Conservation (phyloP, 2,329 filamentous ascomycete genomes). For the Piedraia hortae region DNA sequence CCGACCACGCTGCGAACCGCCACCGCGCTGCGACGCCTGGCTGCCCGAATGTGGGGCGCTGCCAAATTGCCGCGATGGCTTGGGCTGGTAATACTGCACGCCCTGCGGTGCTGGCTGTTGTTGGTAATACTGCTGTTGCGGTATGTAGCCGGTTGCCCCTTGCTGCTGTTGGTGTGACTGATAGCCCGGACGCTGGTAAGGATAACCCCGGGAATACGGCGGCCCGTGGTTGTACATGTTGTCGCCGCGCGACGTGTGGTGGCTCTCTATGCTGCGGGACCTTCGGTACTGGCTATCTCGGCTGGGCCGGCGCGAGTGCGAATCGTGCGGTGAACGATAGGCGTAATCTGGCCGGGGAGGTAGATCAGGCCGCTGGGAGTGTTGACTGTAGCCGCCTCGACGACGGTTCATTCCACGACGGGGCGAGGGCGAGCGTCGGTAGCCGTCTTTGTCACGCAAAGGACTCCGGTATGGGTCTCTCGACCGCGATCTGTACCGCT, state of each 20-base stretch:
- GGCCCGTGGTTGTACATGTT: slow-evolving; percentile 11
- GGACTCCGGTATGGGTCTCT: slow-evolving; percentile 14
- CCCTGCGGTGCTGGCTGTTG: slow-evolving; percentile 17
- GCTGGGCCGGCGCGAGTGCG: neutral
- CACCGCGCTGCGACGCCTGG: slow-evolving; percentile 13
- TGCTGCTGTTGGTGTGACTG: slow-evolving; percentile 14
- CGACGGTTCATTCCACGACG: slow-evolving; percentile 5
- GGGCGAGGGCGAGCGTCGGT: slow-evolving; percentile 11
- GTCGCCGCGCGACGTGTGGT: slow-evolving; percentile 3
- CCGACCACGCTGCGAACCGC: slow-evolving; percentile 20
- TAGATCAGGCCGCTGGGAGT: neutral
- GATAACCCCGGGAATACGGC: slow-evolving; percentile 8
- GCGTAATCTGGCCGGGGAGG: slow-evolving; percentile 1
- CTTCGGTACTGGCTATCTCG: slow-evolving; percentile 1
- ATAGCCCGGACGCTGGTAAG: slow-evolving; percentile 15
- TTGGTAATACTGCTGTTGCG: slow-evolving; percentile 29
- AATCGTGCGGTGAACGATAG: slow-evolving; percentile 2
- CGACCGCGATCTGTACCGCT: slow-evolving; percentile 15
- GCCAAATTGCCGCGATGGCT: slow-evolving; percentile 16
- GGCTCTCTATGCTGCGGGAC: slow-evolving; percentile 7
- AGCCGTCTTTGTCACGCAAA: slow-evolving; percentile 10
- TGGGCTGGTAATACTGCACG: slow-evolving; percentile 9
- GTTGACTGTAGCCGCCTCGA: slow-evolving; percentile 1
- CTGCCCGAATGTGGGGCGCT: slow-evolving; percentile 5
- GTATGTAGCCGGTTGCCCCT: slow-evolving; percentile 29